Conservation (phyloP, 352 stramenopile genomes). For the Phytopythium chamaehyphon region DNA sequence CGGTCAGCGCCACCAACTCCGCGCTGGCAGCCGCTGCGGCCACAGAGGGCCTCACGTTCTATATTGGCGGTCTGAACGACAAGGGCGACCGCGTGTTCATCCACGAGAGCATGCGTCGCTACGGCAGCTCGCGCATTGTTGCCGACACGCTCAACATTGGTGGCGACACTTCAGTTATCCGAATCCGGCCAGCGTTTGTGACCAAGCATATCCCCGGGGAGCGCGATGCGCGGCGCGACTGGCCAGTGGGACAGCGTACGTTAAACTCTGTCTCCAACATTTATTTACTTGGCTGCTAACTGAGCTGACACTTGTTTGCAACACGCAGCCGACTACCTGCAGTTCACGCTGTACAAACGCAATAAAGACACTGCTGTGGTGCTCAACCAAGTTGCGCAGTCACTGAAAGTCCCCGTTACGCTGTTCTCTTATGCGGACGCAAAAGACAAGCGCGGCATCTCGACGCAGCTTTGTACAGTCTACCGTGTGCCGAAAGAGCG, state of each 20-base stretch:
- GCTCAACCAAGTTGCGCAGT: constrained; percentile 69
- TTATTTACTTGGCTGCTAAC: not conserved
- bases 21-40: constrained; percentile 10
- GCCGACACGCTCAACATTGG: constrained; percentile 88
- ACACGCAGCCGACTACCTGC: constrained; percentile 85
- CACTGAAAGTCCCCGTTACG: constrained; percentile 59
- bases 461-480: constrained; percentile 93
- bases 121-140: constrained; percentile 72
- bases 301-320: not conserved
- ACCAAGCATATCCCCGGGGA: constrained; percentile 41
- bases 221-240: constrained; percentile 54
- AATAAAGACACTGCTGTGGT: constrained; percentile 93
- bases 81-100: constrained; percentile 87
- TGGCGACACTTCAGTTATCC: constrained; percentile 61
- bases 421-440: constrained; percentile 92
- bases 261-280: constrained; percentile 1
- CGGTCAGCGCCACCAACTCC: not conserved
- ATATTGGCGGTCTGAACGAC: constrained; percentile 73
- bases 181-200: constrained; percentile 48
- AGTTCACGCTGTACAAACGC: constrained; percentile 97
- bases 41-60: constrained; percentile 56
- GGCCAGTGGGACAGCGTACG: constrained; percentile 70
- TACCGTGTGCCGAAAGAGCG: constrained; percentile 72
- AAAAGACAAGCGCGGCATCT: constrained; percentile 97
- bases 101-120: constrained; percentile 88